phyloP scores from a whole-genome alignment of 1,139 yeast genomes.

The Scheffersomyces illinoinensis region DNA sequence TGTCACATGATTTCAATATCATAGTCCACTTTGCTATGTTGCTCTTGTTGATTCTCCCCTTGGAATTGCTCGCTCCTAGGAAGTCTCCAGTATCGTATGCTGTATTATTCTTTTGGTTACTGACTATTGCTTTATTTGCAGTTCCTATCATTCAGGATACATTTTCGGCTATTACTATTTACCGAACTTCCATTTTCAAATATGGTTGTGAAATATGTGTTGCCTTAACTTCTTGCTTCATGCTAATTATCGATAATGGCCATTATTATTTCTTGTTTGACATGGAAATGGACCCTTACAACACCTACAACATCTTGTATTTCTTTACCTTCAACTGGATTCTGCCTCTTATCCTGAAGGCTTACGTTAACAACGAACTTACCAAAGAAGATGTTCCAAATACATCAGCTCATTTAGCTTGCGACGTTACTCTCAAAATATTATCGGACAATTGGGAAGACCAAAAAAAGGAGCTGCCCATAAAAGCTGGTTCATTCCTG shows the following conservation, averaged over 20 bases:
- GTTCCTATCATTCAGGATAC: constrained; percentile 15
- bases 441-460: constrained; percentile 10
- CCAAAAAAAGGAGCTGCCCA: constrained; percentile 1
- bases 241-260: constrained; percentile 16
- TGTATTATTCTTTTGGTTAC: constrained; percentile 10
- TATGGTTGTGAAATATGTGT: constrained; percentile 11
- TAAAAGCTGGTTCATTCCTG: constrained; percentile 1
- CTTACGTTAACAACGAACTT: constrained; percentile 22
- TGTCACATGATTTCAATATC: background rate
- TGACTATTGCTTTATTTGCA: constrained; percentile 5
- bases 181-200: constrained; percentile 1
- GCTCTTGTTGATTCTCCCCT: constrained; percentile 5
- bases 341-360: constrained; percentile 22
- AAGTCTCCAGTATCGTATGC: constrained; percentile 9
- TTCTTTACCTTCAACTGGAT: constrained; percentile 26
- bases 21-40: constrained; percentile 1
- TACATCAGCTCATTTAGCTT: constrained; percentile 5
- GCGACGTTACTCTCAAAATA: constrained; percentile 7
- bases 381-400: constrained; percentile 21
- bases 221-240: constrained; percentile 9
- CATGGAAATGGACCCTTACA: constrained; percentile 13
- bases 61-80: constrained; percentile 9
- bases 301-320: constrained; percentile 17
- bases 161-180: constrained; percentile 16
- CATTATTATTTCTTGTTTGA: constrained; percentile 18